Evolutionary conservation across 2,329 filamentous ascomycete genomes (phyloP), one percentile per base, ranked within the genome.

Genomic region (Fusarium incarnatum): DNA sequence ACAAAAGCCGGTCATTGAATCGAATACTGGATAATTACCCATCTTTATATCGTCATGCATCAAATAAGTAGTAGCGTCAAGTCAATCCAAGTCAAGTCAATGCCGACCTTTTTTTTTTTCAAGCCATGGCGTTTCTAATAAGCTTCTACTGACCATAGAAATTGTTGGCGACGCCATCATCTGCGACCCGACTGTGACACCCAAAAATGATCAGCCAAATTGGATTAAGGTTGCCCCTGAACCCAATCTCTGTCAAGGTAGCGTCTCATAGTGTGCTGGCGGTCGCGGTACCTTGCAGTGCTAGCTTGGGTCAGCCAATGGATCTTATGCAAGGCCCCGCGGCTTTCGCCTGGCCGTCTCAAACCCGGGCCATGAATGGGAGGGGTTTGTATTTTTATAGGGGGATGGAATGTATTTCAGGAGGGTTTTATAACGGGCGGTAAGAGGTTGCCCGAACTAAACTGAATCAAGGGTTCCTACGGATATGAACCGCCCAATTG

Each of bases 281-380:
- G 60, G 67, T 37, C 23, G 40, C 45, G 62, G 67, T 70, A 70
- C 68, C 67, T 70, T 70, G 67, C 68, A 71, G 52, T 66, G 62
- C 52, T 70, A 56, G 54, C 50, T 41, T 32, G 41, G 41, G 41
- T 20, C 46, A 45, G 22, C 58, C 27, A 49, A 55, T 56, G 30
- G 30, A 25, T 52, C 48, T 66, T 46, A 70, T 62, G 61, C 67
- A 67, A 67, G 67, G 61, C 61, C 50, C 66, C 47, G 55, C 61
- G 48, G 64, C 65, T 44, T 55, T 65, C 50, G 45, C 63, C 47
- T 57, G 53, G 62, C 56, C 67, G 62, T 64, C 67, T 68, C 67
- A 70, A 70, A 71, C 63, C 67, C 63, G 50, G 67, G 22, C 23
- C 41, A 52, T 48, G 64, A 15, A 52, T 48, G 64, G n/a, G 12